Base-by-base conservation (phyloP, 306 rosid species). In the Gleditsia sinensis region DNA sequence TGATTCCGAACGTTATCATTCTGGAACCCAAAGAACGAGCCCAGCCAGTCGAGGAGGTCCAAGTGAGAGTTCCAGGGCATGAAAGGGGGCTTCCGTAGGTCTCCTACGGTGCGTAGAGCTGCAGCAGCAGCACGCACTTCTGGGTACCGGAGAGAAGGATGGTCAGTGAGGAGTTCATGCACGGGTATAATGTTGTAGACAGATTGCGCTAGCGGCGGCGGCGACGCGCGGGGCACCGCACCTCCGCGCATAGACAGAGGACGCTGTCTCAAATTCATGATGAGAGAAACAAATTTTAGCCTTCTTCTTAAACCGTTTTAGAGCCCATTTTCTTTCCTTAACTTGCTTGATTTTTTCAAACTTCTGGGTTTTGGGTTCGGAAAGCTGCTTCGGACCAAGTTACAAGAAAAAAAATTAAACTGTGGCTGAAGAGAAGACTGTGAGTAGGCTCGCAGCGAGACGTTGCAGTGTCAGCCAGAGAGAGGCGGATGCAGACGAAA, bases 71-170 rank as follows among this genome's bases (percentile, higher is more conserved):
- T 69, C 94, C 94, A 89, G 17, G 13, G 62, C 51, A 67, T 60
- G 81, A 75, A 94, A 25, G 83, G 90, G 34, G 92, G 96, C 25
- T 82, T 87, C 36, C 88, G 90, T 8, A 94, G 89, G 78, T 89
- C 94, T 0, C 96, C 97, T 9, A 82, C 92, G 43, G 89, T n/a
- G 23, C 94, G 94, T 13, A 94, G 75, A 4, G 91, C 88, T 0
- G 96, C 90, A 0, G 91, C 88, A 9, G 94, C 92, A 33, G 97
- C 96, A 59, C 98, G 97, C 30, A 94, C 86, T 69, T 94, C 98
- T 0, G 97, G 92, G 40, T 34, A 85, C 30, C 96, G 87, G 28
- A 88, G 96, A 6, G 97, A 88, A 4, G 98, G 97, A 50, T 94
- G 98, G 84, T 94, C 98, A 0, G 74, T 67, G 17, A 78, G 63